Conservation (phyloP, 768 basidiomycete genomes). For the Pleurotus eryngii region DNA sequence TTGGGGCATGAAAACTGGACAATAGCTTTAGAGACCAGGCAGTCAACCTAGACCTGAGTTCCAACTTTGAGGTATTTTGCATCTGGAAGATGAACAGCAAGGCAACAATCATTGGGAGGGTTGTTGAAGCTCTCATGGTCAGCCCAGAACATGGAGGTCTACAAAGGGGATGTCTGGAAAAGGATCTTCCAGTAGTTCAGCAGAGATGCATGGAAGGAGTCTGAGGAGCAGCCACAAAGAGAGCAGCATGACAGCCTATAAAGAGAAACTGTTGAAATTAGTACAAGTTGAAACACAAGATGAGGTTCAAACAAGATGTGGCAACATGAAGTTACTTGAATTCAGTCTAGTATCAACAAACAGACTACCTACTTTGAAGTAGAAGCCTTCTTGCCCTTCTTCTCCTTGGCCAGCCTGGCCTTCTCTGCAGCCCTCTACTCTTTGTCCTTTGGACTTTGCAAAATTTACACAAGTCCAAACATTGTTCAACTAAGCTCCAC, state of each 20-base stretch:
- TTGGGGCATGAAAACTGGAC: no score
- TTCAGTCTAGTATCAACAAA: background rate
- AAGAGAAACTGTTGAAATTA: background rate
- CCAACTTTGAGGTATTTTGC: no score
- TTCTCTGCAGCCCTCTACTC: background rate
- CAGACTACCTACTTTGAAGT: background rate
- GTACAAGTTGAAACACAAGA: background rate
- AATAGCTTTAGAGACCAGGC: no score
- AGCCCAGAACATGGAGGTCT: no score
- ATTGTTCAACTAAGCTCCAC: no score
- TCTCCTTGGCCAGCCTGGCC: background rate
- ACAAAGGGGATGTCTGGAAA: slow-evolving; percentile 7
- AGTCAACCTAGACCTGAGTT: no score
- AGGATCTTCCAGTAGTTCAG: background rate
- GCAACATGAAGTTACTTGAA: background rate
- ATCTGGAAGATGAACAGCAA: no score
- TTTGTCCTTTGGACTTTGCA: no score
- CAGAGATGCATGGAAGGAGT: background rate
- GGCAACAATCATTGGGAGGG: no score
- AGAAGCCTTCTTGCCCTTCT: background rate
- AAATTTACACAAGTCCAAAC: no score
- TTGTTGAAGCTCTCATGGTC: no score
- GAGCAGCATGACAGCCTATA: background rate
- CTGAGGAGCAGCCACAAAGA: background rate
- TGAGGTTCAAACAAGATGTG: background rate